phyloP scores from a whole-genome alignment of 768 basidiomycete species.

The Neoboletus subvelutipes region DNA sequence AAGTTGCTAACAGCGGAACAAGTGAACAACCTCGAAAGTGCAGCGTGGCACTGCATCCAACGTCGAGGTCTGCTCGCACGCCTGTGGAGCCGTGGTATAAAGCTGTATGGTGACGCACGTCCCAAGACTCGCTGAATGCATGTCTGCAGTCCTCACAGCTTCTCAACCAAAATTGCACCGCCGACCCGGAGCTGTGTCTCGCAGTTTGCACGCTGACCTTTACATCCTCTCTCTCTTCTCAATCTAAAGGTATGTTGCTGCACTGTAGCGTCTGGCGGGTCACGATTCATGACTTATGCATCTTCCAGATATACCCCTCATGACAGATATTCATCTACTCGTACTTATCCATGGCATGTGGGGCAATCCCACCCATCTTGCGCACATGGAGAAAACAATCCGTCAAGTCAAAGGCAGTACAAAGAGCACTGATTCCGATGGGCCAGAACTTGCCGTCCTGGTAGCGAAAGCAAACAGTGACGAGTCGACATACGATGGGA shows the following conservation, averaged over 20 bases:
- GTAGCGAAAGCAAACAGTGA: slow-evolving; percentile 63
- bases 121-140: not conserved
- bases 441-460: slow-evolving; percentile 57
- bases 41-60: not conserved
- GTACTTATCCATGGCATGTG: slow-evolving; percentile 69
- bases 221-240: not conserved
- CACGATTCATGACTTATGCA: not conserved
- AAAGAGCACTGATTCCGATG: slow-evolving; percentile 29
- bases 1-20: not conserved
- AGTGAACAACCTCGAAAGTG: not conserved
- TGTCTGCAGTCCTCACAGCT: slow-evolving; percentile 1
- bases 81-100: not conserved
- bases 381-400: slow-evolving; percentile 54
- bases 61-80: not conserved
- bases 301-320: slow-evolving; percentile 8
- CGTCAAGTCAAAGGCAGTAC: slow-evolving; percentile 38
- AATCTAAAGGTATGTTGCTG: slow-evolving; percentile 2
- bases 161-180: not conserved
- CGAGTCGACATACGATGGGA: slow-evolving; percentile 75
- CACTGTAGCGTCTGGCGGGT: not conserved
- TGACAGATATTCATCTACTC: slow-evolving; percentile 40
- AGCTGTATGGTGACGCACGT: slow-evolving; percentile 1
- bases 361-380: slow-evolving; percentile 70
- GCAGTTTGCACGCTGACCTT: slow-evolving; percentile 7
- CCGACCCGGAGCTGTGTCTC: not conserved